A percentile compares a stretch with the other conserved stretches of the same genome.
phyloP scores from a whole-genome alignment of 345 rosid species.

The Anacardium occidentale region DNA sequence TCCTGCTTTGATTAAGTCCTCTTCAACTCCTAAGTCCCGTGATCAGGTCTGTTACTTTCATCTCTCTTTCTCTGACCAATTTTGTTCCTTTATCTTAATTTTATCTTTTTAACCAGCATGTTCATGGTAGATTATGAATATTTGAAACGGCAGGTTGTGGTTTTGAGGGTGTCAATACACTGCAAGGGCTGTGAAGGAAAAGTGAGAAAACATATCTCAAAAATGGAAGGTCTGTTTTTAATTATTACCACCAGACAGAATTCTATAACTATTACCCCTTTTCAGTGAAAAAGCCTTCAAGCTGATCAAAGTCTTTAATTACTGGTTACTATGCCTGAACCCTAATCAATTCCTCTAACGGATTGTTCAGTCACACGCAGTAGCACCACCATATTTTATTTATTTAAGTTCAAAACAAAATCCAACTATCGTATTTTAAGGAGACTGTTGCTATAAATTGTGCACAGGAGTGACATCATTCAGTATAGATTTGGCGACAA shows the following conservation, averaged over 20 bases:
- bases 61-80: constrained; percentile 6
- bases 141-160: constrained; percentile 60
- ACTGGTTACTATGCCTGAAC: not conserved
- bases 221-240: constrained; percentile 73
- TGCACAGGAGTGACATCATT: constrained; percentile 59
- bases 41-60: constrained; percentile 46
- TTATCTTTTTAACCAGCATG: not conserved
- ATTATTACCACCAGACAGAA: not conserved
- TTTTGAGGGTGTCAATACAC: constrained; percentile 82
- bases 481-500: constrained; percentile 47
- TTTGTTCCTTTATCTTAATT: not conserved
- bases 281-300: not conserved
- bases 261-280: not conserved
- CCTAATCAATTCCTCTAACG: not conserved
- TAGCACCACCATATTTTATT: not conserved
- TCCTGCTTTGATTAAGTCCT: constrained; percentile 34
- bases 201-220: constrained; percentile 82
- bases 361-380: not conserved
- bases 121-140: not conserved
- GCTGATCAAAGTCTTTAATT: not conserved
- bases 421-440: constrained; percentile 9
- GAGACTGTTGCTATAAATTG: not conserved
- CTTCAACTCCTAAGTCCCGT: constrained; percentile 41
- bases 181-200: constrained; percentile 98
- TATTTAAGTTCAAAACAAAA: not conserved